These are phyloP conservation scores for Caryopteris hybrid DNA, from an alignment of 305 asterid species.

Conservation along the genomic window DNA sequence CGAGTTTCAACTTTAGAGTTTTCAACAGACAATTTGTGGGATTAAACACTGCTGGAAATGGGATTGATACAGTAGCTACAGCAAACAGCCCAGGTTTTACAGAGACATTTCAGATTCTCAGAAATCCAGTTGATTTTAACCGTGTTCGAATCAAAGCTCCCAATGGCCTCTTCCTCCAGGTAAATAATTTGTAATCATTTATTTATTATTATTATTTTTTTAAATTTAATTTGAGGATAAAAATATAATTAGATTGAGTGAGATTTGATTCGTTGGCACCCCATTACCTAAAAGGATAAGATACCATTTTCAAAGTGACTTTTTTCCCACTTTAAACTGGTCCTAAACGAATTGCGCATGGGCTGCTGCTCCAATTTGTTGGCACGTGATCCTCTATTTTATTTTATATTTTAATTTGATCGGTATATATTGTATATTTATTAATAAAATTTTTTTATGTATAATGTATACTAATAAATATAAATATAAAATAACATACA, in stretches of 20 bases:
- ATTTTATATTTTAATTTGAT: too few relatives aligned
- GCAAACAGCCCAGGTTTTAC: conserved; percentile 24
- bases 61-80: conserved; percentile 25
- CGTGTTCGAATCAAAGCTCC: conserved; percentile 55
- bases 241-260: background rate
- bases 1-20: conserved; percentile 55
- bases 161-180: conserved; percentile 66
- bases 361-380: too few relatives aligned
- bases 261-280: conserved; percentile 11
- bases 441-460: too few relatives aligned
- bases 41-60: conserved; percentile 25
- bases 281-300: conserved; percentile 17
- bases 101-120: conserved; percentile 44
- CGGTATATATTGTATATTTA: too few relatives aligned
- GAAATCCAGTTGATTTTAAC: conserved; percentile 31
- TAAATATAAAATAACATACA: too few relatives aligned
- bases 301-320: conserved; percentile 8
- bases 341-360: conserved; percentile 4
- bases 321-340: conserved; percentile 7
- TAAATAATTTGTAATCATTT: background rate
- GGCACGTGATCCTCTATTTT: too few relatives aligned
- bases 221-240: background rate
- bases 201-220: background rate
- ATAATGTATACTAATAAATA: too few relatives aligned
- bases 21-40: conserved; percentile 65